Percentiles rank a stretch among this genome's conserved stretches.
phyloP scores from a whole-genome alignment of 2,329 filamentous ascomycete genomes.

The Nectriaceae sp. region DNA sequence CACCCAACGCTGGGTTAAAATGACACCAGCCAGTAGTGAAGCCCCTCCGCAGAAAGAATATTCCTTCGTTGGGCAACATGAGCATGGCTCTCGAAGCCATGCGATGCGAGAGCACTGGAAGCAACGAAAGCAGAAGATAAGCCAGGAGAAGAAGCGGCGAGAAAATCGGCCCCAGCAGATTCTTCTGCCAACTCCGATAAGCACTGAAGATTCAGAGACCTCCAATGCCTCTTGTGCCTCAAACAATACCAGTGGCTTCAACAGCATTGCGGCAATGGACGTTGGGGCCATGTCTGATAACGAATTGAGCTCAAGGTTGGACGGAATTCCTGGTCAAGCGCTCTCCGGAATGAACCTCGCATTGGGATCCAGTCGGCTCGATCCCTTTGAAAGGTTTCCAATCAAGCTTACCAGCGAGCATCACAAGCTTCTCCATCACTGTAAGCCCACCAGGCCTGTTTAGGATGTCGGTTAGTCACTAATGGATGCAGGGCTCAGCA shows the following conservation, averaged over 20 bases:
- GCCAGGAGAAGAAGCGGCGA: constrained; percentile 5
- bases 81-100: constrained; percentile 27
- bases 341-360: neutral
- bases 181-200: neutral
- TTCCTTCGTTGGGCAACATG: neutral
- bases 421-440: neutral
- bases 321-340: neutral
- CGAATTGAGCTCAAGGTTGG: neutral
- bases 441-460: neutral
- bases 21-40: no score
- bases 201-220: neutral
- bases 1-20: no score
- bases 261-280: neutral
- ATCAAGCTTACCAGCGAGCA: neutral
- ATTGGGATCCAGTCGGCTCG: neutral
- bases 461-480: neutral
- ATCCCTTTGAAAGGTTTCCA: neutral
- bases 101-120: constrained; percentile 40
- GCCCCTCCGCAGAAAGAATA: neutral
- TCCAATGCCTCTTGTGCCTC: neutral
- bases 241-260: neutral
- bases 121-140: constrained; percentile 23
- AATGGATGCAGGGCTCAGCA: constrained; percentile 4
- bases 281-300: neutral
- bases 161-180: constrained; percentile 1